Conservation (phyloP, 495 filamentous ascomycete genomes). For the Aspergillus biplanus region DNA sequence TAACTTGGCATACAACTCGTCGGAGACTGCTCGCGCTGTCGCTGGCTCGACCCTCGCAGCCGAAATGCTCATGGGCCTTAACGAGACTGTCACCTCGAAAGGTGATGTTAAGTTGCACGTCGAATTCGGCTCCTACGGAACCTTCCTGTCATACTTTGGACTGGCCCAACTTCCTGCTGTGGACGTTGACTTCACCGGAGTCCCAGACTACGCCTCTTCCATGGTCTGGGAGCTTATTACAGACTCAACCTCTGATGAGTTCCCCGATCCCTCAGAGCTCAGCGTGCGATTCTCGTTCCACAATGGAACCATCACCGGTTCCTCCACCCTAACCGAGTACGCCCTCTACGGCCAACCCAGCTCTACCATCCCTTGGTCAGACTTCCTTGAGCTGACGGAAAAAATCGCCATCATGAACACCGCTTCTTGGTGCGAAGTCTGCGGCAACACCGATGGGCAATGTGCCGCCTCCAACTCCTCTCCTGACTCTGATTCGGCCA, state of each 20-base stretch:
- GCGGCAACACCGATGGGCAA: slow-evolving; percentile 47
- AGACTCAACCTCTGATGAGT: slow-evolving; percentile 39
- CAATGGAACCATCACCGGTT: slow-evolving; percentile 50
- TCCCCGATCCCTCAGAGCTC: slow-evolving; percentile 40
- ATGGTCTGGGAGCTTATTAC: slow-evolving; percentile 61
- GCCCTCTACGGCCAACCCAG: slow-evolving; percentile 47
- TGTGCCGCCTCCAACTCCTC: slow-evolving; percentile 30
- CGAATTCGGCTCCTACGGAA: slow-evolving; percentile 54
- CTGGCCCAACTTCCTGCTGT: slow-evolving; percentile 44
- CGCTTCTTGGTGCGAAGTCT: slow-evolving; percentile 49
- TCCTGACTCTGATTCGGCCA: slow-evolving; percentile 21
- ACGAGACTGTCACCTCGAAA: slow-evolving; percentile 43
- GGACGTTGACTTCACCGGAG: slow-evolving; percentile 46
- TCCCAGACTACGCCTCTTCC: slow-evolving; percentile 56
- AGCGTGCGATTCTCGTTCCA: slow-evolving; percentile 58
- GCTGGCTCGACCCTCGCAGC: slow-evolving; percentile 52
- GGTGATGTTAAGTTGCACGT: slow-evolving; percentile 46
- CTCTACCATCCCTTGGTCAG: slow-evolving; percentile 42
- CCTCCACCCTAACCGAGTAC: slow-evolving; percentile 34
- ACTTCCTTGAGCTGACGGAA: slow-evolving; percentile 45
- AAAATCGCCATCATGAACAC: slow-evolving; percentile 45
- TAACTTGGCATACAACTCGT: slow-evolving; percentile 55
- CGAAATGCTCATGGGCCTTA: slow-evolving; percentile 47
- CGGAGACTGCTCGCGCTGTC: slow-evolving; percentile 52
- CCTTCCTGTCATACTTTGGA: slow-evolving; percentile 57